Evolutionary conservation across 371 early-diverging fungal genomes (phyloP).

Genomic region (Saksenaea vasiformis): DNA sequence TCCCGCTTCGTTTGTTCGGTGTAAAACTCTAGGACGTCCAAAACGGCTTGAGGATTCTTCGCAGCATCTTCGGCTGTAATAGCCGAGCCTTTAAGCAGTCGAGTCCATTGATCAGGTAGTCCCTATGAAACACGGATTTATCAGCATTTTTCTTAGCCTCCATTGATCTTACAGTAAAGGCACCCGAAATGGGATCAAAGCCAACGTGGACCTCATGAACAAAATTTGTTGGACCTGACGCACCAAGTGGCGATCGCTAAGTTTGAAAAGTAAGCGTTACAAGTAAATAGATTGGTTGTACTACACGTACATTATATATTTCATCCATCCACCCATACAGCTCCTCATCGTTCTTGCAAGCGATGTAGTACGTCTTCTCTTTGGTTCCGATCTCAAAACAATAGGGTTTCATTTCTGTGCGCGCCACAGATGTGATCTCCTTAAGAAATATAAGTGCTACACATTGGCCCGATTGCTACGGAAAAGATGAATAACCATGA

Average conservation of each 20-base stretch:
- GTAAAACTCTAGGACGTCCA: conserved; percentile 94
- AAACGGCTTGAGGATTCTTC: conserved; percentile 92
- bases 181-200: conserved; percentile 91
- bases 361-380: conserved; percentile 86
- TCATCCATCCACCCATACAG: conserved; percentile 98
- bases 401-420: conserved; percentile 87
- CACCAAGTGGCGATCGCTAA: conserved; percentile 63
- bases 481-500: background rate
- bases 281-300: background rate
- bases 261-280: background rate
- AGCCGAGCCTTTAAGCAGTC: conserved; percentile 80
- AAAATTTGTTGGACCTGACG: conserved; percentile 94
- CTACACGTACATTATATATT: conserved; percentile 74
- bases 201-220: conserved; percentile 96
- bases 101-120: conserved; percentile 88
- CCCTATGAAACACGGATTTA: conserved; percentile 52
- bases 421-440: conserved; percentile 83
- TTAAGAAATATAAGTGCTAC: conserved; percentile 86
- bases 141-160: background rate
- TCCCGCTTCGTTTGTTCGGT: conserved; percentile 71
- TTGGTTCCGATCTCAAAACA: conserved; percentile 91
- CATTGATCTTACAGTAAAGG: conserved; percentile 77
- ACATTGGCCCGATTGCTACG: conserved; percentile 53
- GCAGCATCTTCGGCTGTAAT: conserved; percentile 92
- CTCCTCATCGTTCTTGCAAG: conserved; percentile 94